Evolutionary conservation across 495 filamentous ascomycete species (phyloP).

Genomic region (Amorphotheca resinae): DNA sequence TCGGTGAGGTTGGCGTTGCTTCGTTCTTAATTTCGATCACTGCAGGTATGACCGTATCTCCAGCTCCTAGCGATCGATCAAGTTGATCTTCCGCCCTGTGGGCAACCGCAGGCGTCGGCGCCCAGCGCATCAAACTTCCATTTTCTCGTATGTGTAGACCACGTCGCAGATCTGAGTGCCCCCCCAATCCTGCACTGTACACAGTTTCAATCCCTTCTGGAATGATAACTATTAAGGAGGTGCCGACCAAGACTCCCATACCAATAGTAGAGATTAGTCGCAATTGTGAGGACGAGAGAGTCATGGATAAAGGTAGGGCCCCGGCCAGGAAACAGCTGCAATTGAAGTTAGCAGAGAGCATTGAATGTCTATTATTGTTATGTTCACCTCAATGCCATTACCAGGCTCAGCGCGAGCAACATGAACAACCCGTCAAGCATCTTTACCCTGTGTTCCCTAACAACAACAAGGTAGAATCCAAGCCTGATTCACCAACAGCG

Average conservation of each 20-base stretch:
- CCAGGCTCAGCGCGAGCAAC: constrained; percentile 65
- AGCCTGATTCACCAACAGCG: neutral
- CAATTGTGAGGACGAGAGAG: constrained; percentile 77
- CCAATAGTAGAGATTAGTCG: constrained; percentile 85
- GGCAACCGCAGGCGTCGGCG: constrained; percentile 4
- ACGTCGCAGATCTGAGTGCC: constrained; percentile 11
- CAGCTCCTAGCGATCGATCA: neutral
- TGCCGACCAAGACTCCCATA: constrained; percentile 88
- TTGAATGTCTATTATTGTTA: neutral
- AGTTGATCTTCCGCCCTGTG: neutral
- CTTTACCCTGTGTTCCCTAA: constrained; percentile 12
- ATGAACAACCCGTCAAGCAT: constrained; percentile 72
- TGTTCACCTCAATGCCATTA: constrained; percentile 90
- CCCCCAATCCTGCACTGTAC: constrained; percentile 33
- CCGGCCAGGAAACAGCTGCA: constrained; percentile 88
- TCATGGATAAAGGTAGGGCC: constrained; percentile 80
- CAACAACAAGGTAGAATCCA: neutral
- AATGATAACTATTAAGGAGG: constrained; percentile 92
- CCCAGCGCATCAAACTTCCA: constrained; percentile 6
- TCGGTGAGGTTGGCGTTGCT: constrained; percentile 4
- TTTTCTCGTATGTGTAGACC: constrained; percentile 2
- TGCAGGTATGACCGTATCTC: constrained; percentile 11
- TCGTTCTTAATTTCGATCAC: neutral
- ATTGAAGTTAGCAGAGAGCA: constrained; percentile 1
- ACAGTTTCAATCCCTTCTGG: constrained; percentile 92